phyloP scores from a whole-genome alignment of 2,329 filamentous ascomycete species.

The Allantophomopsis cytisporea region DNA sequence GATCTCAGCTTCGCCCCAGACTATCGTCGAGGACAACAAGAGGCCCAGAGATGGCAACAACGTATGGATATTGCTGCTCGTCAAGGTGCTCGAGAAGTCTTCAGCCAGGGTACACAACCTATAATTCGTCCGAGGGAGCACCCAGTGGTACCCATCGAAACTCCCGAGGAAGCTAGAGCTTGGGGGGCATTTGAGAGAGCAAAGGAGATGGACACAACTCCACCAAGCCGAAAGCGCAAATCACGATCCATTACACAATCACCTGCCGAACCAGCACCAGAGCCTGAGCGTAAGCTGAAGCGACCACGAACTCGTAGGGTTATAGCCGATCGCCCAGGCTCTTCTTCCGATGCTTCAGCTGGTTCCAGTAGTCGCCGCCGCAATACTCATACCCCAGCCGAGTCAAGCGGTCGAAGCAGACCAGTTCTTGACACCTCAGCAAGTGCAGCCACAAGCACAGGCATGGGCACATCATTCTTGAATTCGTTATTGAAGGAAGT shows the following conservation, averaged over 20 bases:
- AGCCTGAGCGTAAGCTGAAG: constrained; percentile 76
- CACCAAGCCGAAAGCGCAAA: constrained; percentile 58
- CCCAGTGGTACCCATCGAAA: constrained; percentile 47
- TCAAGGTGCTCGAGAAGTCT: constrained; percentile 61
- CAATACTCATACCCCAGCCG: constrained; percentile 6
- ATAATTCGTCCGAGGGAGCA: constrained; percentile 36
- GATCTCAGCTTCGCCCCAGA: constrained; percentile 19
- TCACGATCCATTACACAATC: constrained; percentile 56
- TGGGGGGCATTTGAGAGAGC: constrained; percentile 89
- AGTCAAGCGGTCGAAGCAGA: constrained; percentile 5
- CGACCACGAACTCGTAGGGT: constrained; percentile 68
- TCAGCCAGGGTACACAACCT: constrained; percentile 53
- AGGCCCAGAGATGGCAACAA: constrained; percentile 65
- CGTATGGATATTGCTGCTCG: constrained; percentile 71
- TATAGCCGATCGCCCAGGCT: constrained; percentile 29
- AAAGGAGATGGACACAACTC: constrained; percentile 47
- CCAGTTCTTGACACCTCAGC: constrained; percentile 2
- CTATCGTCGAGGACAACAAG: constrained; percentile 41
- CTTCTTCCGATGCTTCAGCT: constrained; percentile 25
- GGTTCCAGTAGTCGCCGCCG: constrained; percentile 15
- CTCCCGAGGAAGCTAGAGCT: constrained; percentile 66
- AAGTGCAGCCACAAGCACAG: constrained; percentile 17
- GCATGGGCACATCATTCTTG: constrained; percentile 60
- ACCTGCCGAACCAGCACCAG: constrained; percentile 48
- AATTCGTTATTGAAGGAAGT: constrained; percentile 83